phyloP scores from a whole-genome alignment of 495 filamentous ascomycete species.

The Neurospora hispaniola region DNA sequence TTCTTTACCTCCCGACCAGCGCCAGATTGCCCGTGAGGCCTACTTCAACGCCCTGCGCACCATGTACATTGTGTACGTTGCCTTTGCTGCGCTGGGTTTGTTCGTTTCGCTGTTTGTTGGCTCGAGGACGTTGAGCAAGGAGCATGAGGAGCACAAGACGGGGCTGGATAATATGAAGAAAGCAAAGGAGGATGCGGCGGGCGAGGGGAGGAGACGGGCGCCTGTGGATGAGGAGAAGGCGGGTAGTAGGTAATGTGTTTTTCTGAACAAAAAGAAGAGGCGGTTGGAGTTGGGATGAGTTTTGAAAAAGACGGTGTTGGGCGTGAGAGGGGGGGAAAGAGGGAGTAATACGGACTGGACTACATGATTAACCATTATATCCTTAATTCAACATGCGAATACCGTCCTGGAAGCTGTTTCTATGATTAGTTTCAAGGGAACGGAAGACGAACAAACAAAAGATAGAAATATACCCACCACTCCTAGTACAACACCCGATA shows the following conservation, averaged over 20 bases:
- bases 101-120: conserved; percentile 44
- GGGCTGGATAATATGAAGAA: conserved; percentile 43
- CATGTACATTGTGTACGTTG: conserved; percentile 62
- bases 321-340: background rate
- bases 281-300: background rate
- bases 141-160: conserved; percentile 51
- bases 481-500: background rate
- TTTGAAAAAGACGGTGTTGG: background rate
- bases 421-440: background rate
- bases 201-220: background rate
- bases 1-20: conserved; percentile 35
- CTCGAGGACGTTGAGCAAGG: conserved; percentile 44
- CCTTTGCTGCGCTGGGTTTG: conserved; percentile 43
- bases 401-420: background rate
- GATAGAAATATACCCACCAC: background rate
- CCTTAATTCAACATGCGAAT: background rate
- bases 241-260: background rate
- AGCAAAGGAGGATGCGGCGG: conserved; percentile 2
- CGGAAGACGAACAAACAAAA: background rate
- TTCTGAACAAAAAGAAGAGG: background rate
- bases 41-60: conserved; percentile 48
- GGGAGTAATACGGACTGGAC: background rate
- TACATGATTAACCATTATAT: background rate
- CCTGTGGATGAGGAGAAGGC: conserved; percentile 12
- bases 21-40: conserved; percentile 37